Evolutionary conservation across 495 filamentous ascomycete species (phyloP).

Genomic region (Hypomontagnella submonticulosa): DNA sequence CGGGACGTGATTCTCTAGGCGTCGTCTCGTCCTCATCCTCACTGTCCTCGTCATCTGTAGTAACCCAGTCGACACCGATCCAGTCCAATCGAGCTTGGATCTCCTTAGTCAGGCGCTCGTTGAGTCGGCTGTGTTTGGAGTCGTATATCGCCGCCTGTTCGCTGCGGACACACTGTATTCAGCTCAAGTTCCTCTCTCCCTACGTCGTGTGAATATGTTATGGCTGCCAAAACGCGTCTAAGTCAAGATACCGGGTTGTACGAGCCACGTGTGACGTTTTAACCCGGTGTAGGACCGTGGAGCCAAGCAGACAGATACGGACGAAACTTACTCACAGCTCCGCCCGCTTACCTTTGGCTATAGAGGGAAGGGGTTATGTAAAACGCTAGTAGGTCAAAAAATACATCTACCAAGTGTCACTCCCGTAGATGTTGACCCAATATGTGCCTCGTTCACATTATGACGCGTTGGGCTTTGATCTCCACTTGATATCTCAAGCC

Average conservation of each 20-base stretch:
- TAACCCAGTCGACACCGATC: constrained; percentile 68
- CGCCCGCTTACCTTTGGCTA: too few relatives aligned
- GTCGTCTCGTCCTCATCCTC: constrained; percentile 56
- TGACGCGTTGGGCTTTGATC: constrained; percentile 4
- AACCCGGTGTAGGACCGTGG: too few relatives aligned
- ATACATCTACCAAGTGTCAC: too few relatives aligned
- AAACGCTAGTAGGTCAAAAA: too few relatives aligned
- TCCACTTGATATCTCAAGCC: constrained; percentile 12
- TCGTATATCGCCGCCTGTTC: constrained; percentile 56
- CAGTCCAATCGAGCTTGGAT: constrained; percentile 67
- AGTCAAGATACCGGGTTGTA: too few relatives aligned
- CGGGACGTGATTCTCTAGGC: constrained; percentile 12
- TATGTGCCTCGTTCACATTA: background rate
- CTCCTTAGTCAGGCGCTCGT: constrained; percentile 55
- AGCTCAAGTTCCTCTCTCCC: constrained; percentile 19
- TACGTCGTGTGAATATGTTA: constrained; percentile 6
- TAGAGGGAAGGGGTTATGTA: too few relatives aligned
- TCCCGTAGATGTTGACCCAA: too few relatives aligned
- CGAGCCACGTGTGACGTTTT: background rate
- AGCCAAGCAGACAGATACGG: too few relatives aligned
- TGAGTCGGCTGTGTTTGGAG: constrained; percentile 52
- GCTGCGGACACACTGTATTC: constrained; percentile 37
- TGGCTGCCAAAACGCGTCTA: too few relatives aligned
- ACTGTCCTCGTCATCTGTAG: constrained; percentile 42
- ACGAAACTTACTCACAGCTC: too few relatives aligned